A percentile compares a stretch with the other conserved stretches of the same genome.
Evolutionary conservation across 2,329 filamentous ascomycete genomes (phyloP).

Genomic region (Pseudovirgaria hyperparasitica): DNA sequence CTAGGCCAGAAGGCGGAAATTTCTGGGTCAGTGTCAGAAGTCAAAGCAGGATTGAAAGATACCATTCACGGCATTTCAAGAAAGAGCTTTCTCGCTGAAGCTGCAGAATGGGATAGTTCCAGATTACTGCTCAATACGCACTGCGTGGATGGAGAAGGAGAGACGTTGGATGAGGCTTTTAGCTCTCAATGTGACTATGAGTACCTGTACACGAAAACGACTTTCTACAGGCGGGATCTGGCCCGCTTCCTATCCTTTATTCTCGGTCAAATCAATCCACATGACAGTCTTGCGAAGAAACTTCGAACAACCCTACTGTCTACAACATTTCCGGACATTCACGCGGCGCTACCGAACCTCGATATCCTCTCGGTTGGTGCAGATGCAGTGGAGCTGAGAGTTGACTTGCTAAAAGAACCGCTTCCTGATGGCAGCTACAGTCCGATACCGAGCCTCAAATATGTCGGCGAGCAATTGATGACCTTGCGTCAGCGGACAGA

Average conservation of each 20-base stretch:
- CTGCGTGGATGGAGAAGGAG: slow-evolving; percentile 50
- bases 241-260: slow-evolving; percentile 69
- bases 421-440: slow-evolving; percentile 48
- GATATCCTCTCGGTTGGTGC: slow-evolving; percentile 80
- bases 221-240: slow-evolving; percentile 63
- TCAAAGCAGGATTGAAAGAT: slow-evolving; percentile 43
- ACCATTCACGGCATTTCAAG: slow-evolving; percentile 56
- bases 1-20: slow-evolving; percentile 60
- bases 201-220: slow-evolving; percentile 64
- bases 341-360: slow-evolving; percentile 68
- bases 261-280: slow-evolving; percentile 65
- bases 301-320: slow-evolving; percentile 73
- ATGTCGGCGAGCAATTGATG: slow-evolving; percentile 81
- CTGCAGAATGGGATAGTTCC: slow-evolving; percentile 43
- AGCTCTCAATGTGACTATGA: slow-evolving; percentile 69
- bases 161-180: slow-evolving; percentile 49
- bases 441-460: slow-evolving; percentile 62
- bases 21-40: slow-evolving; percentile 41
- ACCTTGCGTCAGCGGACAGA: slow-evolving; percentile 70
- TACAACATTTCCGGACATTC: slow-evolving; percentile 77
- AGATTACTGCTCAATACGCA: slow-evolving; percentile 65
- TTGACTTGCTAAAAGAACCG: slow-evolving; percentile 68
- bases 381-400: slow-evolving; percentile 73
- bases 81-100: slow-evolving; percentile 42
- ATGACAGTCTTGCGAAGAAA: slow-evolving; percentile 66